Base-by-base conservation (phyloP, 106 monocot genomes). In the Xerophyta viscosa region DNA sequence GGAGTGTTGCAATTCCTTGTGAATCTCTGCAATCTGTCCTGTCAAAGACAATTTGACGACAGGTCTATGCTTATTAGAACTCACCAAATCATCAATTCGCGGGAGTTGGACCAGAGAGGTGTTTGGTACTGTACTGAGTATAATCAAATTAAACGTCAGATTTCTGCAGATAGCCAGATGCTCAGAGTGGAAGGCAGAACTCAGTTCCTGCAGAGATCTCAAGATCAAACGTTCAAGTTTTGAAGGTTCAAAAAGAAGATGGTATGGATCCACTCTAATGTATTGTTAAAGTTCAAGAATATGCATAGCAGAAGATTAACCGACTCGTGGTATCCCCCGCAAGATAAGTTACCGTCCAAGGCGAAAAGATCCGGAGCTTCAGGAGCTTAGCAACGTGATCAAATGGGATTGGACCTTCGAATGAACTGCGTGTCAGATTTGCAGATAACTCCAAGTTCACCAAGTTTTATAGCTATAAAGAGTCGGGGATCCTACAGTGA, bases 181-280 rank as follows among this genome's bases (percentile, higher is more conserved):
- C 17, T 82, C 82, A 0, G 55, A 17, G 2, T 77, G 87, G 20
- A 88, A 50, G 8, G 48, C 50, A 20, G 78, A 78, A 20, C 72
- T 72, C 43, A 87, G 24, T 5, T 13, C 14, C 1, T 70, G 24
- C 0, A 4, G 8, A 1, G n/a, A n/a, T n/a, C 46, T 64, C 0
- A 87, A 37, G 23, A 62, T 58, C 3, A 87, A 41, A 11, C 31
- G 13, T 31, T 87, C 54, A 1, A 87, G 74, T 24, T 45, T 33
- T 14, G 20, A 10, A 14, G 31, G 46, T 45, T 22, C 87, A 74
- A 20, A 87, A 61, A 25, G 67, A 64, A 39, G 78, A 18, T 6
- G 82, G 87, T 42, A 86, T 54, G 10, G 52, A 17, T 6, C 86
- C 86, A 2, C 58, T n/a, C 62, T 13, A 86, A 61, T 8, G 63